phyloP scores from a whole-genome alignment of 805 yeast species.

The Nakazawaea ernobii region DNA sequence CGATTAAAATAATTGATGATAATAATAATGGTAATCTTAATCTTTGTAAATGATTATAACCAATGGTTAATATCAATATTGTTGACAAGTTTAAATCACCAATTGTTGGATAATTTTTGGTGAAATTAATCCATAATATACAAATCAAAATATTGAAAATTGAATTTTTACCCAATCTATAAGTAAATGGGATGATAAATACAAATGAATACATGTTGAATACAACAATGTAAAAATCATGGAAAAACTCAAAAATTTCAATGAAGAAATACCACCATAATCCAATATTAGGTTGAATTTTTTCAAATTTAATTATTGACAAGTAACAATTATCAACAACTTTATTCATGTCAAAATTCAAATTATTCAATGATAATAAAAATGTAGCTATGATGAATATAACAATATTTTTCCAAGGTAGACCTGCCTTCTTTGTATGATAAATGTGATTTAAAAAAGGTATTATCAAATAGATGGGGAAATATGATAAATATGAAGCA shows the following conservation, averaged over 20 bases:
- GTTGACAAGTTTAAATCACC: conserved; percentile 57
- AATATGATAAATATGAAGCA: conserved; percentile 58
- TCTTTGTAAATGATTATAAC: conserved; percentile 20
- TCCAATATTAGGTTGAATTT: conserved; percentile 85
- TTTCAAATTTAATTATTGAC: conserved; percentile 51
- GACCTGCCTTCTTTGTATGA: background rate
- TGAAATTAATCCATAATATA: conserved; percentile 42
- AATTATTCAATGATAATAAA: conserved; percentile 31
- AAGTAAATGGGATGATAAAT: conserved; percentile 67
- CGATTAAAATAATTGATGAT: conserved; percentile 19
- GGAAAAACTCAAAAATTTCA: conserved; percentile 88
- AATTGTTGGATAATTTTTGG: conserved; percentile 81
- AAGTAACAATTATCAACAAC: conserved; percentile 8
- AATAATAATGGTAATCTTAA: conserved; percentile 24
- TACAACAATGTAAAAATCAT: conserved; percentile 74
- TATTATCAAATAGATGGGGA: conserved; percentile 54
- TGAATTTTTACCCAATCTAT: conserved; percentile 58
- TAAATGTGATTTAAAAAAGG: conserved; percentile 41
- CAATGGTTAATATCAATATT: conserved; percentile 24
- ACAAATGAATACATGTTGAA: conserved; percentile 71
- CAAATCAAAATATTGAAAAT: conserved; percentile 42
- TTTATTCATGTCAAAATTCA: background rate
- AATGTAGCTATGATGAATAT: conserved; percentile 22
- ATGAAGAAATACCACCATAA: conserved; percentile 98
- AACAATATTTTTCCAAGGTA: conserved; percentile 21